Percentiles rank a stretch among this genome's conserved stretches.
Conservation (phyloP, 2,329 filamentous ascomycete species). For the Nemania sp. region DNA sequence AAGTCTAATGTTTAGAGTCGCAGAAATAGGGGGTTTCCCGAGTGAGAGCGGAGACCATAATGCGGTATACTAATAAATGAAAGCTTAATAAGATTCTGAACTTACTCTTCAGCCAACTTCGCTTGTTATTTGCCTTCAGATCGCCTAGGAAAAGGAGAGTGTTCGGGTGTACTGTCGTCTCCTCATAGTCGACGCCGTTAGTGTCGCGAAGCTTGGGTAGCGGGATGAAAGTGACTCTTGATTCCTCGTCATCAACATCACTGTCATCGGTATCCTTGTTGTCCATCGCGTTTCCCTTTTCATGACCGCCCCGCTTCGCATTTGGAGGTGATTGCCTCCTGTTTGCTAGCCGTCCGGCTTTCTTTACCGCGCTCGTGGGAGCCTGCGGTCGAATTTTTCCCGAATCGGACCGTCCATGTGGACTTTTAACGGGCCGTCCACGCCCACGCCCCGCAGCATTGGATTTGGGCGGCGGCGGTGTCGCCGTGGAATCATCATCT, state of each 20-base stretch:
- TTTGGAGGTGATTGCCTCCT: neutral
- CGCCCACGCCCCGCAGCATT: slow-evolving; percentile 28
- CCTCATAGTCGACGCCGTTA: slow-evolving; percentile 53
- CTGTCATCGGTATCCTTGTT: slow-evolving; percentile 30
- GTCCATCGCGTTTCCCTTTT: too few relatives aligned
- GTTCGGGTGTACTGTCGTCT: slow-evolving; percentile 59
- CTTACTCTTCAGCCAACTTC: slow-evolving; percentile 63
- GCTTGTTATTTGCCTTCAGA: slow-evolving; percentile 62
- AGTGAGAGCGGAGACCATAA: neutral
- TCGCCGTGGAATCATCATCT: slow-evolving; percentile 27
- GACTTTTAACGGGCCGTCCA: slow-evolving; percentile 27
- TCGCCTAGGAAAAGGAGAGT: slow-evolving; percentile 62
- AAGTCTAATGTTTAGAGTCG: too few relatives aligned
- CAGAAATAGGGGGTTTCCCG: too few relatives aligned
- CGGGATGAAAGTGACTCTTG: slow-evolving; percentile 48
- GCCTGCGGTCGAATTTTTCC: neutral
- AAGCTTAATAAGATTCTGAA: neutral
- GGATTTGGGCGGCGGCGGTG: slow-evolving; percentile 18
- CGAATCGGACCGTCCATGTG: neutral
- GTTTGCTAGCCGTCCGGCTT: slow-evolving; percentile 21
- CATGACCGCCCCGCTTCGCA: neutral
- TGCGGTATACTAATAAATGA: too few relatives aligned
- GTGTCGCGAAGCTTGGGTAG: slow-evolving; percentile 48
- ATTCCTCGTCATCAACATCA: slow-evolving; percentile 29
- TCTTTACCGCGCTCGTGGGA: slow-evolving; percentile 15